Evolutionary conservation across 2,329 filamentous ascomycete genomes (phyloP).

Genomic region (Phaeosphaeriaceae sp.): DNA sequence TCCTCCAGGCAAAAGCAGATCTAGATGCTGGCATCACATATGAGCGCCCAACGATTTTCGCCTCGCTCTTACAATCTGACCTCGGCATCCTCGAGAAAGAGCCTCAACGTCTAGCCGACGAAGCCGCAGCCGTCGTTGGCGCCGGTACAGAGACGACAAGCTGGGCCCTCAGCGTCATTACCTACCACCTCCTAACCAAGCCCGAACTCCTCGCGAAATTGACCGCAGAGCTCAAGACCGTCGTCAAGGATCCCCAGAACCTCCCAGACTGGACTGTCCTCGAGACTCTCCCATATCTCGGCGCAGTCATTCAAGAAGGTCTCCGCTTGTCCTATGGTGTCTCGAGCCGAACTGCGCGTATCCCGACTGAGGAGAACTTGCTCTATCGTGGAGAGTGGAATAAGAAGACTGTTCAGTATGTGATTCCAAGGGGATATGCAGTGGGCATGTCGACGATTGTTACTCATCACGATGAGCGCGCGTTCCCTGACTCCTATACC

Average conservation of each 20-base stretch:
- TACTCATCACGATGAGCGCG: slow-evolving; percentile 31
- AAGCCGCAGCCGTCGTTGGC: slow-evolving; percentile 40
- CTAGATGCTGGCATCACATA: slow-evolving; percentile 32
- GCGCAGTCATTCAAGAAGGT: slow-evolving; percentile 42
- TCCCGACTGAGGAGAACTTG: slow-evolving; percentile 31
- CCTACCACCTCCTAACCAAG: slow-evolving; percentile 39
- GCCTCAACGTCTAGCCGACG: slow-evolving; percentile 38
- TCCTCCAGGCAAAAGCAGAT: slow-evolving; percentile 29
- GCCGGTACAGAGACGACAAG: slow-evolving; percentile 47
- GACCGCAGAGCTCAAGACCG: slow-evolving; percentile 30
- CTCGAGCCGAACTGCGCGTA: slow-evolving; percentile 33
- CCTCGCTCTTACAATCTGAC: slow-evolving; percentile 24
- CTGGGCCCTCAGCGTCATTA: slow-evolving; percentile 34
- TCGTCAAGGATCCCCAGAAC: slow-evolving; percentile 22
- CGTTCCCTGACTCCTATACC: slow-evolving; percentile 31
- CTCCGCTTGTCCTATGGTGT: slow-evolving; percentile 38
- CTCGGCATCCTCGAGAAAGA: slow-evolving; percentile 26
- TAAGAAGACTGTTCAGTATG: slow-evolving; percentile 27
- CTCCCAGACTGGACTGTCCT: slow-evolving; percentile 28
- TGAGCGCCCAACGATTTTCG: slow-evolving; percentile 33
- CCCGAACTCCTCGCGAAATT: slow-evolving; percentile 30
- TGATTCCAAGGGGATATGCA: slow-evolving; percentile 31
- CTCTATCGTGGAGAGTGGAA: slow-evolving; percentile 36
- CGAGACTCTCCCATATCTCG: slow-evolving; percentile 40
- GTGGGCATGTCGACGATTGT: slow-evolving; percentile 37